Evolutionary conservation across 306 rosid species (phyloP), one percentile per base, ranked within the genome.

Genomic region (Heteromeles arbutifolia): DNA sequence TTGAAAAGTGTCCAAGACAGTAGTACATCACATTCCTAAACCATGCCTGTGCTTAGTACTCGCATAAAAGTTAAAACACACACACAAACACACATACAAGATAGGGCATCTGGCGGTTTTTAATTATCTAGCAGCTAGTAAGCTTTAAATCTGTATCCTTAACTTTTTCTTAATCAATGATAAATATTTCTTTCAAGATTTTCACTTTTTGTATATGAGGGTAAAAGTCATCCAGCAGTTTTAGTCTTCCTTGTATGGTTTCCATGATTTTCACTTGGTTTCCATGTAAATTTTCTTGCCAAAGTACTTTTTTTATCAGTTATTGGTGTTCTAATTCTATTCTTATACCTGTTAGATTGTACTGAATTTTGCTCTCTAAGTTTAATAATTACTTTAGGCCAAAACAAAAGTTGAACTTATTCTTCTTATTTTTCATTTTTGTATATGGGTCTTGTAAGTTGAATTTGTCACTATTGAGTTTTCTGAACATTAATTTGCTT

Each of bases 401-500:
- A 48, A 48, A 48, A 48, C 19, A 48, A 15, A 48, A 5, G 53
- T 15, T 48, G 54, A 48, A 48, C 17, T 48, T 48, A 15, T 48
- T 48, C 54, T 48, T 18, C 1, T 15, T 48, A 48, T 15, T 48
- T 48, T 4, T 45, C 17, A 4, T 45, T 48, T 48, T 15, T 11
- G 7, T 15, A 48, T 57, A 57, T 57, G 63, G 63, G 63, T 57
- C 12, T 57, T 25, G 17, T 26, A 4, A 11, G 31, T 65, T 34
- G 29, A n/a, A 57, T 32, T 50, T 56, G 14, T 11, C 25, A 56
- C 14, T 56, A 4, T 19, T 61, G 21, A 29, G 54, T 83, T 86
- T 78, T 26, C 63, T 57, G 53, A 64, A 43, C 14, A 39, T 50
- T 79, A 65, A 24, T 70, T n/a, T 59, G 34, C 76, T 22, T 17